Percentiles rank a stretch among this genome's conserved stretches.
These are phyloP conservation scores for Cupressus sempervirens DNA, from an alignment of 75 land plant species.

Conservation along the genomic window DNA sequence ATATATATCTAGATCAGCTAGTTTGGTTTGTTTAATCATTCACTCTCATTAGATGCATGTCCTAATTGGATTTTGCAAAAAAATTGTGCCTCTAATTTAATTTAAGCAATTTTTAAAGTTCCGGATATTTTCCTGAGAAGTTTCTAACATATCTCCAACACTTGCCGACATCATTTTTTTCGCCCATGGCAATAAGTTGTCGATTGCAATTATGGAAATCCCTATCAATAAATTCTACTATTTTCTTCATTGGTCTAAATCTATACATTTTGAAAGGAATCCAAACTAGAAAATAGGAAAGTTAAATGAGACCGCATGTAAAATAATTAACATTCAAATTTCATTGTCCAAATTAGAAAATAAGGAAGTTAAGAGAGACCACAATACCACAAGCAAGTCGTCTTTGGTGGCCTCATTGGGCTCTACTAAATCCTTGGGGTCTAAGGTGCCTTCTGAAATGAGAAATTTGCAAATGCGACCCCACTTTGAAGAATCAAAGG, in stretches of 20 bases:
- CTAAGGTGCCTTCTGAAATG: slow-evolving; percentile 41
- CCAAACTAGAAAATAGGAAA: no score
- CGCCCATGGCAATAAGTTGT: no score
- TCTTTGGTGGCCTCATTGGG: slow-evolving; percentile 83
- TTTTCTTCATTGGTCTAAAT: neutral
- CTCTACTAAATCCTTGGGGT: slow-evolving; percentile 58
- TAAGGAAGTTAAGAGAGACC: neutral
- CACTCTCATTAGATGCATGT: no score
- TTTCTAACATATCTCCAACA: no score
- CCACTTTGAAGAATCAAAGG: slow-evolving; percentile 98
- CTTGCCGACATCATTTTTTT: no score
- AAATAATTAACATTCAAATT: neutral
- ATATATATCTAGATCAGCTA: no score
- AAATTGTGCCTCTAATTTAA: no score
- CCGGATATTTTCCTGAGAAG: no score
- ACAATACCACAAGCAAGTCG: slow-evolving; percentile 85
- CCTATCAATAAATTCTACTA: neutral
- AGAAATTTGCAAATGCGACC: slow-evolving; percentile 73
- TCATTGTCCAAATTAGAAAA: neutral
- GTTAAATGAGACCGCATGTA: neutral
- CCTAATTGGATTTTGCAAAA: no score
- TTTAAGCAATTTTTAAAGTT: no score
- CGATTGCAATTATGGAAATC: no score
- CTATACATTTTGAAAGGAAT: neutral
- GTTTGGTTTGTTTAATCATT: no score